Percentiles rank a stretch among this genome's conserved stretches.
Evolutionary conservation across 164 flowering plant genomes (phyloP).

Genomic region (Tetracentron sinense): DNA sequence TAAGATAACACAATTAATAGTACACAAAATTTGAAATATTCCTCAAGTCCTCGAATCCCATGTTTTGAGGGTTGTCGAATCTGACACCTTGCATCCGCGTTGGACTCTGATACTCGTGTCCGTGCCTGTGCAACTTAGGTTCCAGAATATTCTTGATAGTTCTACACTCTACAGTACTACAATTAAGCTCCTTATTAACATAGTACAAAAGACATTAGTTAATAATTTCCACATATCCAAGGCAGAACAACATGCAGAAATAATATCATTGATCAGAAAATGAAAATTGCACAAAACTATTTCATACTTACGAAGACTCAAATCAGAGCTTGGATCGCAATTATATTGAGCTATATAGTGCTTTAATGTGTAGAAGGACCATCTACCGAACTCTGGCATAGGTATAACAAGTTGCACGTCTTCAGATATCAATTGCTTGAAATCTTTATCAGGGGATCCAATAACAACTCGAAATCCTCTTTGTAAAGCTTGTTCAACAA

Average conservation of each 20-base stretch:
- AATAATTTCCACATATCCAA: no score
- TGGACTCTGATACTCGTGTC: no score
- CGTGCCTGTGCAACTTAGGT: no score
- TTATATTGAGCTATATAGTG: conserved; percentile 76
- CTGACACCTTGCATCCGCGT: no score
- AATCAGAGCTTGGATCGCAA: conserved; percentile 77
- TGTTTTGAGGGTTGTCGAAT: no score
- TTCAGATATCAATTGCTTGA: conserved; percentile 90
- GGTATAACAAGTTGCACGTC: conserved; percentile 91
- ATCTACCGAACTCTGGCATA: conserved; percentile 61
- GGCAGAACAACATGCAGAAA: background rate
- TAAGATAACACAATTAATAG: no score
- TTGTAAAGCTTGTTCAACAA: conserved; percentile 56
- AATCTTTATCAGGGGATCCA: conserved; percentile 98
- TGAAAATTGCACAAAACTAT: background rate
- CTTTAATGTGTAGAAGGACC: conserved; percentile 90
- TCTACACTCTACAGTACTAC: background rate
- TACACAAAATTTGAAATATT: no score
- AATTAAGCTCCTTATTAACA: no score
- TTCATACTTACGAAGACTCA: conserved; percentile 76
- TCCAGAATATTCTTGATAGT: no score
- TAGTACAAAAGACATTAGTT: background rate
- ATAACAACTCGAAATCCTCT: conserved; percentile 63
- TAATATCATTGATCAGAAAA: background rate
- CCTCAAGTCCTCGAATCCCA: no score